Evolutionary conservation across 257 asterid genomes (phyloP), one percentile per base, ranked within the genome.

Genomic region (Orobanche coerulescens): DNA sequence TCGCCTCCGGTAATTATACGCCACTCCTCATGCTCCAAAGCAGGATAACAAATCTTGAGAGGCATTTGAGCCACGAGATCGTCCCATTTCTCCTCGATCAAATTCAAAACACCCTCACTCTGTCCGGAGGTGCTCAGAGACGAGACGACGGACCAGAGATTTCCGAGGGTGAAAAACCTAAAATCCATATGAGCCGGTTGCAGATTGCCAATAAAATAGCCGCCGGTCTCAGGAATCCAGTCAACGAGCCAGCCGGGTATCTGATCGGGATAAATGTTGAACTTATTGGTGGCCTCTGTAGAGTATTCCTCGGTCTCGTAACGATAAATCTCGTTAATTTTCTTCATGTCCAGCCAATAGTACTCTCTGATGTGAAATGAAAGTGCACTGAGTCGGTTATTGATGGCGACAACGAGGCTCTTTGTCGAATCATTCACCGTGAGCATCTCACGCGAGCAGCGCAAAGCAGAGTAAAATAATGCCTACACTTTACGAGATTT

Each of bases 171-270:
- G 69, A 90, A 87, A 61, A 87, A 90, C 75, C 95, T 79, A 33
- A 90, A 90, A 72, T 90, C 95, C 95, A 86, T 90, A 70, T 86
- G 94, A 56, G 84, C 96, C 11, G 96, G 96, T 68, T 89, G 96
- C 40, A 89, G 72, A 73, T 89, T 89, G 66, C 96, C 96, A 20
- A 81, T 76, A 36, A 89, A 75, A 76, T 84, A 89, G 59, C 96
- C 96, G 19, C 96, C 96, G 6, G 68, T 60, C 58, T 86, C 96
- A 0, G 96, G 94, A 64, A 89, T 80, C 96, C 96, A 89, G 66
- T 89, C 92, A 76, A 79, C 78, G 13, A 89, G 82, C 96, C 96
- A 89, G 26, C 77, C 65, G 16, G 96, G 91, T 50, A 89, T 89
- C 78, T 89, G 96, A 30, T 89, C 95, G 0, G 96, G 96, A 71